Evolutionary conservation across 2,329 filamentous ascomycete species (phyloP), one percentile per base, ranked within the genome.

Genomic region (Fusarium piperis): DNA sequence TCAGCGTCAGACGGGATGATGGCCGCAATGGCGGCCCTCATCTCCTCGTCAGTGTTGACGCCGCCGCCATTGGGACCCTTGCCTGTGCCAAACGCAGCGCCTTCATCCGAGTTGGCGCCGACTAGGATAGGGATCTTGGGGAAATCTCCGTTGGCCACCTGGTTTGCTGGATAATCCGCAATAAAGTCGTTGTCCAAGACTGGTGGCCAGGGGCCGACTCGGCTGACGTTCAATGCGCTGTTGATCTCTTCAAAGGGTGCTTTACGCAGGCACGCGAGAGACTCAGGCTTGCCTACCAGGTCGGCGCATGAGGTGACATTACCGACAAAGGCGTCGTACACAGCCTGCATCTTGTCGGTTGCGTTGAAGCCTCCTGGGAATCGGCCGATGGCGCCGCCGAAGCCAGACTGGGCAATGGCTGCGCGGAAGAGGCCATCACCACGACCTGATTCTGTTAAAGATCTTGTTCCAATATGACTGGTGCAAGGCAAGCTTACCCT

Each of bases 371-470:
- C 75, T 15, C 78, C 76, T 9, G 69, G 64, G 36, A 72, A 76
- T 55, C 79, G 69, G 3, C 65, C 60, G 11, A 82, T 75, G 26
- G 77, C 73, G 7, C 76, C 78, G 2, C 80, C 79, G 32, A 82
- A 83, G 9, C 85, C 85, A 15, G 85, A 88, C 68, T 90, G 76
- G 38, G 81, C 81, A 18, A 88, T 87, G 2, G 81, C 87, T 7
- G 74, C 84, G 5, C 84, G 80, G 74, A 89, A 89, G 0, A 90
- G 81, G 0, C 80, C 79, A 61, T 89, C 85, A 55, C 88, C 81
- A 20, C 85, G 80, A 2, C 79, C 79, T 77, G 4, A 2, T 3
- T 4, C 6, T 2, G 20, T 76, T 6, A 75, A 59, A 6, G 7
- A 18, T 4, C 16, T 6, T 3, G 6, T 7, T 0, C 1, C 20